phyloP scores from a whole-genome alignment of 306 rosid genomes.

The Dryas alaskensis region DNA sequence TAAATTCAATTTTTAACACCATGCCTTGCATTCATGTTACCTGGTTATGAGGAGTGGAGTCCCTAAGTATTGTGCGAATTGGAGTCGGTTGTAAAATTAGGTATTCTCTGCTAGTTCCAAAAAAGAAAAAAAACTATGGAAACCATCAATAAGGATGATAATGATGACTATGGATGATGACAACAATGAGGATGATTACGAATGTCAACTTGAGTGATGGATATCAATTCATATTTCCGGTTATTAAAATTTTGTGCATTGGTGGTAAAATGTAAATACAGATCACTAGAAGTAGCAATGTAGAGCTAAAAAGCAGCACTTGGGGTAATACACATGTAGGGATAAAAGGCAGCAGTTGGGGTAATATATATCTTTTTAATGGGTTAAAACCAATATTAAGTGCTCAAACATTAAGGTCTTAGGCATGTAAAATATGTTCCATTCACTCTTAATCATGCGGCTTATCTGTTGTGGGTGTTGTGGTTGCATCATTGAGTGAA shows the following conservation, averaged over 20 bases:
- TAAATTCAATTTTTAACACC: not conserved
- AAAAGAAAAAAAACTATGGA: not conserved
- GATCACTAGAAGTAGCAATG: not conserved
- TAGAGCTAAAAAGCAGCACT: not conserved
- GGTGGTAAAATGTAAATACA: not conserved
- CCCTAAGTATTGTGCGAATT: conserved; percentile 75
- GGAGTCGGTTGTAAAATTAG: not conserved
- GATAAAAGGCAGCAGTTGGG: too few relatives aligned
- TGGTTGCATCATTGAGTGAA: not conserved
- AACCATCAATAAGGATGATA: not conserved
- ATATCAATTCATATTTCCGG: not conserved
- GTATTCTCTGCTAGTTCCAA: not conserved
- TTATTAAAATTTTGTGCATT: not conserved
- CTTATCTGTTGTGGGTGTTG: not conserved
- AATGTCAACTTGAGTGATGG: not conserved
- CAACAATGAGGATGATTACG: too few relatives aligned
- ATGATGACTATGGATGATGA: not conserved
- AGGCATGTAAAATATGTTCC: not conserved
- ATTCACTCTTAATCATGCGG: not conserved
- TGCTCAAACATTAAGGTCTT: not conserved
- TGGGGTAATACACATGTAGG: not conserved
- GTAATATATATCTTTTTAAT: not conserved
- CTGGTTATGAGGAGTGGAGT: conserved; percentile 92
- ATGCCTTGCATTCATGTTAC: conserved; percentile 24
- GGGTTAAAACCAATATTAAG: not conserved